Conservation (phyloP, 2,329 filamentous ascomycete species). For the Beauveria rudraprayagi region DNA sequence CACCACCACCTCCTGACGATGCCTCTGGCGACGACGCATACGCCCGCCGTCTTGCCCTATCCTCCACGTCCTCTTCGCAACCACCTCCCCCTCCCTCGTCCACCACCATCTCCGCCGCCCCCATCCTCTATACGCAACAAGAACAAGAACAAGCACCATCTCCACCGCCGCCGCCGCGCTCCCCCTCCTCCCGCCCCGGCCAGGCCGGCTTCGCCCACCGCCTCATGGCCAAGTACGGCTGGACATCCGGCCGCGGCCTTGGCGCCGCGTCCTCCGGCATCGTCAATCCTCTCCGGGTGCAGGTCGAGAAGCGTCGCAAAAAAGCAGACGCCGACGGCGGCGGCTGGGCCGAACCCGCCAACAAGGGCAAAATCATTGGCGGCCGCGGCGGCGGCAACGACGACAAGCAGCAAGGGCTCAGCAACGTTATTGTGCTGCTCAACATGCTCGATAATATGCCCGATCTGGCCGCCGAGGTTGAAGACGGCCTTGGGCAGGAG, state of each 20-base stretch:
- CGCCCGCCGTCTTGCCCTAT: constrained; percentile 52
- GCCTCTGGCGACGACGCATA: constrained; percentile 63
- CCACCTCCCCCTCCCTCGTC: constrained; percentile 25
- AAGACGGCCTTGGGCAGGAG: constrained; percentile 73
- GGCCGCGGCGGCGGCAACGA: constrained; percentile 32
- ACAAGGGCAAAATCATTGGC: constrained; percentile 73
- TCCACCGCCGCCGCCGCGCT: constrained; percentile 29
- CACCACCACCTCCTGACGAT: constrained; percentile 44
- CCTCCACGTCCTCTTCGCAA: constrained; percentile 37
- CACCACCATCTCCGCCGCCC: constrained; percentile 61
- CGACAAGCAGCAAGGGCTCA: constrained; percentile 62
- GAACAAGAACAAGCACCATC: constrained; percentile 30
- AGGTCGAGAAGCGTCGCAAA: constrained; percentile 81
- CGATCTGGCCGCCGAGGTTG: constrained; percentile 69
- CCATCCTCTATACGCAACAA: constrained; percentile 58
- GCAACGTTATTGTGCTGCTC: constrained; percentile 70
- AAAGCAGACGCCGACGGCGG: constrained; percentile 70
- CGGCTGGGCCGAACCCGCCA: constrained; percentile 62
- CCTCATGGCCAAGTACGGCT: constrained; percentile 89
- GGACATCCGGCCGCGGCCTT: constrained; percentile 79
- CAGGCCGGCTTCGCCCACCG: constrained; percentile 80
- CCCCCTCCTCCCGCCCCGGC: constrained; percentile 62
- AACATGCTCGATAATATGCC: constrained; percentile 81
- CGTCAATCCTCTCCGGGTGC: constrained; percentile 70
- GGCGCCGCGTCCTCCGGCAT: constrained; percentile 79